Evolutionary conservation across 2,329 filamentous ascomycete species (phyloP), one percentile per base, ranked within the genome.

Genomic region (Cladosporium sp.): DNA sequence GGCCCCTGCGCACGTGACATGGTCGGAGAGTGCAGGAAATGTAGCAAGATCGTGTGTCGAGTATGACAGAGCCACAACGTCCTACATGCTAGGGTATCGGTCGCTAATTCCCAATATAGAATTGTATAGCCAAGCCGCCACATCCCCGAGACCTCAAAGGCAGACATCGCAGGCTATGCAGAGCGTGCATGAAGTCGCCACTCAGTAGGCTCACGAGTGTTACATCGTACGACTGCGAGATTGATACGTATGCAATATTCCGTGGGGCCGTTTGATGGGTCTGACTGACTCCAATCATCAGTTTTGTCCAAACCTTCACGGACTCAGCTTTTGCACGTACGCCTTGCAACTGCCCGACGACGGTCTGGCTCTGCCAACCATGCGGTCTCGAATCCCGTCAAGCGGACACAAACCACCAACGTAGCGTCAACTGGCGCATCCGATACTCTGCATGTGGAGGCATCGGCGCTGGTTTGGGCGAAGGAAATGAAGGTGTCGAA

Each of bases 351-450:
- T 88, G 86, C 70, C 78, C 80, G 44, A 79, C 86, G 11, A 85
- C 85, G 4, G 87, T 96, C 57, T 97, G 92, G 91, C 87, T 97
- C 30, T 98, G 93, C 78, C 87, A 91, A 69, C 88, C 90, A 1
- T 97, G 94, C 72, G 92, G 93, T 1, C 87, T 90, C 68, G 86
- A 87, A 64, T 87, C 96, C 62, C 83, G 86, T 28, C 81, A 81
- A 38, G 80, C 80, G 14, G 87, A 89, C 69, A 85, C 82, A 5
- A 86, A 82, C 15, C 89, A 90, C 73, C 77, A 83, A 52, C 82
- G 85, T 4, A 92, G 93, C 64, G 97, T 93, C 93, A 90, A 88
- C 68, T 97, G 93, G 93, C 89, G 93, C 60, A 92, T 87, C 49
- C 88, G 92, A 28, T 97, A 97, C 76, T 84, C 84, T 18, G 90